Percentiles rank a stretch among this genome's conserved stretches.
phyloP scores from a whole-genome alignment of 495 filamentous ascomycete species.

The Aspergillus taichungensis region DNA sequence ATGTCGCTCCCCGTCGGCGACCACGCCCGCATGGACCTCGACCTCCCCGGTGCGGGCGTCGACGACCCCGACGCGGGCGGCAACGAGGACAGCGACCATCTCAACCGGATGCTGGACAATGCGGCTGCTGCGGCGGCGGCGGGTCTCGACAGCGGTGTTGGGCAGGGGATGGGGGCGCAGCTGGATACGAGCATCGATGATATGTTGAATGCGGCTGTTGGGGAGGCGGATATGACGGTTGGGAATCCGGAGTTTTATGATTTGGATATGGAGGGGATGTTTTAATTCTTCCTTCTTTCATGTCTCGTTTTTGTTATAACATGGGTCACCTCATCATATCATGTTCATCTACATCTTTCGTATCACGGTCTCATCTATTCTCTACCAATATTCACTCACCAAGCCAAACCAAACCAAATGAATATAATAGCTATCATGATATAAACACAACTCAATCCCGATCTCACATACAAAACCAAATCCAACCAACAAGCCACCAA shows the following conservation, averaged over 20 bases:
- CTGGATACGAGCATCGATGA: conserved; percentile 39
- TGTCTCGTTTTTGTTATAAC: too few species aligned
- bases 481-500: too few species aligned
- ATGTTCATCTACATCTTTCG: too few species aligned
- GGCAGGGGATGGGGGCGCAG: conserved; percentile 23
- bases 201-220: conserved; percentile 27
- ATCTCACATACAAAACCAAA: too few species aligned
- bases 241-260: conserved; percentile 42
- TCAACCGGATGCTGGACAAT: conserved; percentile 41
- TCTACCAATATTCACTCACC: too few species aligned
- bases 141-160: conserved; percentile 22
- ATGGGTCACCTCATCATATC: too few species aligned
- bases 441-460: too few species aligned
- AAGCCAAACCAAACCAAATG: too few species aligned
- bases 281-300: too few species aligned
- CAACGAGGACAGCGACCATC: conserved; percentile 29
- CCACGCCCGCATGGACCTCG: conserved; percentile 29
- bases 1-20: conserved; percentile 31
- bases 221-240: conserved; percentile 33
- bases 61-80: conserved; percentile 11
- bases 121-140: conserved; percentile 30
- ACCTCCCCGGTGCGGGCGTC: conserved; percentile 12
- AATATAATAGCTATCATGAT: too few species aligned
- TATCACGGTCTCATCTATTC: too few species aligned
- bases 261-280: conserved; percentile 44